Conservation (phyloP, 179 eudicot species). For the Corrigiola litoralis region DNA sequence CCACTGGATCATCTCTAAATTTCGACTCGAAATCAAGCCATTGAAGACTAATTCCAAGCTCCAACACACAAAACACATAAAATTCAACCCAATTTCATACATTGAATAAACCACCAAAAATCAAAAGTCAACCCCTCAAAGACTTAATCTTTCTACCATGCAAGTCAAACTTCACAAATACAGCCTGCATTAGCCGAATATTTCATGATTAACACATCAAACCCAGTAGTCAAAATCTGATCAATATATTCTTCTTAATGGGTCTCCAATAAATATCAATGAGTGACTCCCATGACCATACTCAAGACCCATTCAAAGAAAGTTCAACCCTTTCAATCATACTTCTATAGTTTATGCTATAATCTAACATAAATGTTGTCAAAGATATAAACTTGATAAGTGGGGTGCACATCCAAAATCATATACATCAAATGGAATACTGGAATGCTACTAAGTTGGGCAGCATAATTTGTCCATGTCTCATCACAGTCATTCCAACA, state of each 20-base stretch:
- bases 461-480: no score
- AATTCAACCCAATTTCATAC: background rate
- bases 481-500: no score
- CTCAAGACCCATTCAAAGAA: constrained; percentile 1
- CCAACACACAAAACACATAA: background rate
- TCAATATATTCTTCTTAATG: background rate
- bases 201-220: background rate
- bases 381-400: background rate
- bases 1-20: background rate
- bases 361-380: background rate
- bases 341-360: background rate
- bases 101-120: background rate
- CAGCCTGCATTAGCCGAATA: background rate
- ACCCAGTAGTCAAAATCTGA: background rate
- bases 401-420: constrained; percentile 15
- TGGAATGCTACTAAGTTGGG: no score
- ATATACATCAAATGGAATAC: background rate
- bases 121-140: background rate
- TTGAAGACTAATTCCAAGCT: background rate
- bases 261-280: background rate
- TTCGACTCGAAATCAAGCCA: background rate
- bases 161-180: background rate
- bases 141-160: background rate
- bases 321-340: background rate
- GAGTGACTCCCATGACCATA: constrained; percentile 15